phyloP scores from a whole-genome alignment of 2,329 filamentous ascomycete genomes.

The Fusarium transvaalense region DNA sequence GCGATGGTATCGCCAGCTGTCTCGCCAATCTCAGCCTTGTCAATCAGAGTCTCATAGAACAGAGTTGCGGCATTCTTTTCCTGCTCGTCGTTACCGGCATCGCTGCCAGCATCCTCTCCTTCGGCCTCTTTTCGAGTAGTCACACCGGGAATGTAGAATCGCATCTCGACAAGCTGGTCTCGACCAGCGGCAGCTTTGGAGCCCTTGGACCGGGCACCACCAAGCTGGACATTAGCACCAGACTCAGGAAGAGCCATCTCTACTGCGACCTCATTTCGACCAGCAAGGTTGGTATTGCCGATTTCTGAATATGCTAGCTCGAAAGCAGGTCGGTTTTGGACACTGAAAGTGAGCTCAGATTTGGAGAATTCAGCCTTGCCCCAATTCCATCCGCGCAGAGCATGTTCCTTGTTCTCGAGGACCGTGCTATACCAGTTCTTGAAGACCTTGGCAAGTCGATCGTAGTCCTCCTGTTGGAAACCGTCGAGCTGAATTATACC shows the following conservation, averaged over 20 bases:
- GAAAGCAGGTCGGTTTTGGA: slow-evolving; percentile 95
- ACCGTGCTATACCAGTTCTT: slow-evolving; percentile 98
- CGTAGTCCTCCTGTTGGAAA: slow-evolving; percentile 94
- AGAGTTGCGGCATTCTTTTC: slow-evolving; percentile 95
- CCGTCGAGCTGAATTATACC: slow-evolving; percentile 94
- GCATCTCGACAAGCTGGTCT: slow-evolving; percentile 97
- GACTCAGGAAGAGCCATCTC: slow-evolving; percentile 88
- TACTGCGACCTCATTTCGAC: slow-evolving; percentile 96
- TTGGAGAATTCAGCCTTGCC: slow-evolving; percentile 98
- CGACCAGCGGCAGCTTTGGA: slow-evolving; percentile 90
- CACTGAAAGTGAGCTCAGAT: slow-evolving; percentile 94
- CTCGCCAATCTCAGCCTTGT: slow-evolving; percentile 99
- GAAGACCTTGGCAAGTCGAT: slow-evolving; percentile 91
- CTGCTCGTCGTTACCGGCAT: slow-evolving; percentile 62
- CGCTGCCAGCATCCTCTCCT: slow-evolving; percentile 78
- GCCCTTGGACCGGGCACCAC: slow-evolving; percentile 80
- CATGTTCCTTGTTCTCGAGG: slow-evolving; percentile 93
- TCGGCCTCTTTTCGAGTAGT: slow-evolving; percentile 78
- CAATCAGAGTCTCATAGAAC: slow-evolving; percentile 98
- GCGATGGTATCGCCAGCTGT: slow-evolving; percentile 98
- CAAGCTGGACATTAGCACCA: slow-evolving; percentile 78
- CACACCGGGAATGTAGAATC: slow-evolving; percentile 96
- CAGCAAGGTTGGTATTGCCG: slow-evolving; percentile 95
- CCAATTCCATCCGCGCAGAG: slow-evolving; percentile 98
- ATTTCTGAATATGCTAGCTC: slow-evolving; percentile 98